These are phyloP conservation scores for Aspergillus proliferans DNA, from an alignment of 2,329 filamentous ascomycete genomes.

Conservation along the genomic window DNA sequence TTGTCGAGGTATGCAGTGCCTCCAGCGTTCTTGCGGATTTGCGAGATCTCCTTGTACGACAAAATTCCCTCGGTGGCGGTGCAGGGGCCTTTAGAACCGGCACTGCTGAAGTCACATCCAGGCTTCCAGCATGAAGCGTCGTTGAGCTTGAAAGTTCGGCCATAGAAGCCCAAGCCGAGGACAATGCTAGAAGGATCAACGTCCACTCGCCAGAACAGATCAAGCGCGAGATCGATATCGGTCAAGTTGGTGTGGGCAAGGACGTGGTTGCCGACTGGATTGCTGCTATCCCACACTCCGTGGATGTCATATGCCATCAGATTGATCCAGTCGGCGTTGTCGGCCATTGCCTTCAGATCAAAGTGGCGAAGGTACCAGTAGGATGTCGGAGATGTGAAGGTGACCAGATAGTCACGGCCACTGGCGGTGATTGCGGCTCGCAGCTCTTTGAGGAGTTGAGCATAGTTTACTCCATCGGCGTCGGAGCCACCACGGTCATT, in stretches of 20 bases:
- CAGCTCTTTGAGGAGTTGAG: background rate
- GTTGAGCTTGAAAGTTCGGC: constrained; percentile 20
- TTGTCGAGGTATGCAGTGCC: constrained; percentile 12
- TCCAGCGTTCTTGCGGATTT: constrained; percentile 14
- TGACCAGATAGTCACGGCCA: constrained; percentile 5
- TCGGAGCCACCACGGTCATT: constrained; percentile 6
- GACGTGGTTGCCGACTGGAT: constrained; percentile 8
- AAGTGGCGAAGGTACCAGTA: constrained; percentile 26
- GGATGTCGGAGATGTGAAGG: constrained; percentile 12
- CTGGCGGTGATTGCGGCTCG: background rate
- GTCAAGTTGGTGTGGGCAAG: constrained; percentile 22
- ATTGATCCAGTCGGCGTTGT: constrained; percentile 14
- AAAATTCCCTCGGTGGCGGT: constrained; percentile 17
- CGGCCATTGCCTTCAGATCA: constrained; percentile 15
- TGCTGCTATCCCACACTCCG: constrained; percentile 17
- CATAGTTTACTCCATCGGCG: constrained; percentile 2
- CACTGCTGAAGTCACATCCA: constrained; percentile 13
- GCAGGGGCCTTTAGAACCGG: constrained; percentile 16
- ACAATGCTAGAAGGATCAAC: constrained; percentile 37
- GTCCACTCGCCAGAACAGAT: constrained; percentile 44
- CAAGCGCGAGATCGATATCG: constrained; percentile 25
- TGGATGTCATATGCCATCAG: constrained; percentile 20
- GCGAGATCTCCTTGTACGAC: constrained; percentile 18
- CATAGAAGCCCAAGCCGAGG: constrained; percentile 46
- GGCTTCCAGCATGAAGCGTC: constrained; percentile 3